Evolutionary conservation across 176 grass and related monocot genomes (phyloP), one percentile per base, ranked within the genome.

Genomic region (Pontederia paniculata): DNA sequence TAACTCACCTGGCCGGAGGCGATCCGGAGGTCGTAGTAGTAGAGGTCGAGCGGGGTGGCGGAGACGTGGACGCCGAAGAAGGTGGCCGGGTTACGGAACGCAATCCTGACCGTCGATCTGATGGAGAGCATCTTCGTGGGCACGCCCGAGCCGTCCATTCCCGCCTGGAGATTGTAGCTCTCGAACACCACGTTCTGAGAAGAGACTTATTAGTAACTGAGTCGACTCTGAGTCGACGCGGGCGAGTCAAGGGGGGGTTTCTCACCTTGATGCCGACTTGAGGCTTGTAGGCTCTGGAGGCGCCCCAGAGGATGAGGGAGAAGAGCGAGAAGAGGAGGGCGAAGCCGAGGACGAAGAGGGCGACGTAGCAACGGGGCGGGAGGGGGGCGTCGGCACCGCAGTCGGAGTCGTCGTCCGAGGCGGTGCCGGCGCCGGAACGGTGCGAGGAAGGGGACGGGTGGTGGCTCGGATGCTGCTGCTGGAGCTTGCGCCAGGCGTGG

Each of bases 31-130:
- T 88, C 83, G 77, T 83, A 80, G 65, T 77, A 91, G 83, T 66
- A 79, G 77, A 98, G 75, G 13, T 72, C 54, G 59, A 91, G 68
- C 0, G 86, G 86, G 42, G 93, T 88, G 44, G 93, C 77, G 56
- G 80, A 74, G 77, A 91, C 83, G 70, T 98, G 93, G 57, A 98
- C 74, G 77, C 93, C 84, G 72, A 98, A 98, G 83, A 98, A 98
- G 57, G 93, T 88, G 53, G 77, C 93, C 0, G 79, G 77, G 83
- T 98, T 98, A 57, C 84, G 81, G 61, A 91, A 98, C 3, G 81
- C 69, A 64, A 98, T 82, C 72, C 64, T 76, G 45, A 98, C 93
- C 54, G 93, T 98, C 14, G 86, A 85, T 74, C 91, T 98, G 17
- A 91, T 61, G 0, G 80, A 82, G 77, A 98, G 83, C 86, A 98